phyloP scores from a whole-genome alignment of 495 filamentous ascomycete genomes.

The Penicillium nucicola region DNA sequence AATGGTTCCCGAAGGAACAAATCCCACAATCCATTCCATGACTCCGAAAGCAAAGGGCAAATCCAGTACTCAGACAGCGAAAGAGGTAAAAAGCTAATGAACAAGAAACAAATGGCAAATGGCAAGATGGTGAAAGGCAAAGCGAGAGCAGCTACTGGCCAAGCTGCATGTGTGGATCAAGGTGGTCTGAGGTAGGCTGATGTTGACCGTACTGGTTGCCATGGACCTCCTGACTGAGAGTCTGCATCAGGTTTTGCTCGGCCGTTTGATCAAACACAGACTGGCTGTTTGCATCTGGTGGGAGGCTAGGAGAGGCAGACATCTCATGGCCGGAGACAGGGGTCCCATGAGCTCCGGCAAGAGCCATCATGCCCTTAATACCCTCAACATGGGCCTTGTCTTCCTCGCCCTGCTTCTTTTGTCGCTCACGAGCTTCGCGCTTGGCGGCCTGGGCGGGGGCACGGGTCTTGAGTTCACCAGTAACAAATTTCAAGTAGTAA shows the following conservation, averaged over 20 bases:
- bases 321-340: conserved; percentile 40
- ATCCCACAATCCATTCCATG: not conserved
- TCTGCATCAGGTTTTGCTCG: conserved; percentile 50
- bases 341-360: conserved; percentile 47
- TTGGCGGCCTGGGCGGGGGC: conserved; percentile 78
- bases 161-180: conserved; percentile 39
- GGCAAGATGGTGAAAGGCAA: not conserved
- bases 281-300: conserved; percentile 34
- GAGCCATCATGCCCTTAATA: conserved; percentile 65
- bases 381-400: conserved; percentile 71
- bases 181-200: conserved; percentile 28
- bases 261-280: conserved; percentile 42
- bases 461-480: conserved; percentile 90
- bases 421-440: conserved; percentile 72
- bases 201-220: conserved; percentile 40
- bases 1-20: conserved; percentile 3
- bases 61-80: not conserved
- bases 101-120: not conserved
- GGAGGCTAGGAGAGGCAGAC: conserved; percentile 44
- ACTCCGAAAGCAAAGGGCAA: conserved; percentile 9
- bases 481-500: conserved; percentile 85
- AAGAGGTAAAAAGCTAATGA: conserved; percentile 3
- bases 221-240: conserved; percentile 46
- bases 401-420: conserved; percentile 62
- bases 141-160: conserved; percentile 25